Evolutionary conservation across 75 land plant genomes (phyloP).

Genomic region (Pinus tabuliformis): DNA sequence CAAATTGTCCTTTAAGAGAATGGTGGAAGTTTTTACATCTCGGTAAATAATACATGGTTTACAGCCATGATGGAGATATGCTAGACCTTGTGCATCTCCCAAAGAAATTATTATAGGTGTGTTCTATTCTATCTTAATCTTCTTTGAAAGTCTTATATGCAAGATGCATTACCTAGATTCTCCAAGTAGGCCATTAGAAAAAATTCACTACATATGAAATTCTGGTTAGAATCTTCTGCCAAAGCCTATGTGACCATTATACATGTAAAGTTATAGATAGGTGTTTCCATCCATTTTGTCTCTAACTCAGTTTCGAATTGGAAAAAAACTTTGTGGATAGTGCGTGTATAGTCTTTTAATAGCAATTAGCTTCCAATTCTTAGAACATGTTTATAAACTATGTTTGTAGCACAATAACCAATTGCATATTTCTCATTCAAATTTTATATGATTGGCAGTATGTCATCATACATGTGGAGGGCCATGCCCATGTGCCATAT

Average conservation of each 20-base stretch:
- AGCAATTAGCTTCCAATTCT: slow-evolving; percentile 91
- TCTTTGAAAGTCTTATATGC: no score
- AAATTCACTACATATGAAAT: no score
- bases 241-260: no score
- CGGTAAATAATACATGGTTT: slow-evolving; percentile 92
- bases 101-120: slow-evolving; percentile 80
- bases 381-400: slow-evolving; percentile 93
- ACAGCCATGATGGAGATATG: slow-evolving; percentile 96
- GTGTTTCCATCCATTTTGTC: slow-evolving; percentile 17
- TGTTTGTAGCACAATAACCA: slow-evolving; percentile 95
- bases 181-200: no score
- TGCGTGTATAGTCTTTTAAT: slow-evolving; percentile 86
- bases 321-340: slow-evolving; percentile 71
- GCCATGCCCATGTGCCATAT: slow-evolving; percentile 97
- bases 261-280: no score
- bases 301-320: slow-evolving; percentile 91
- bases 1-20: slow-evolving; percentile 84
- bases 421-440: slow-evolving; percentile 85
- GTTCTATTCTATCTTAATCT: no score
- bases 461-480: slow-evolving; percentile 89
- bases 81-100: slow-evolving; percentile 91
- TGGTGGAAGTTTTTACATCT: slow-evolving; percentile 94
- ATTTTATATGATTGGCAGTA: slow-evolving; percentile 93
- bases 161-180: no score
- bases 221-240: no score